These are phyloP conservation scores for Nectriaceae sp. DNA, from an alignment of 2,329 filamentous ascomycete species.

Conservation along the genomic window DNA sequence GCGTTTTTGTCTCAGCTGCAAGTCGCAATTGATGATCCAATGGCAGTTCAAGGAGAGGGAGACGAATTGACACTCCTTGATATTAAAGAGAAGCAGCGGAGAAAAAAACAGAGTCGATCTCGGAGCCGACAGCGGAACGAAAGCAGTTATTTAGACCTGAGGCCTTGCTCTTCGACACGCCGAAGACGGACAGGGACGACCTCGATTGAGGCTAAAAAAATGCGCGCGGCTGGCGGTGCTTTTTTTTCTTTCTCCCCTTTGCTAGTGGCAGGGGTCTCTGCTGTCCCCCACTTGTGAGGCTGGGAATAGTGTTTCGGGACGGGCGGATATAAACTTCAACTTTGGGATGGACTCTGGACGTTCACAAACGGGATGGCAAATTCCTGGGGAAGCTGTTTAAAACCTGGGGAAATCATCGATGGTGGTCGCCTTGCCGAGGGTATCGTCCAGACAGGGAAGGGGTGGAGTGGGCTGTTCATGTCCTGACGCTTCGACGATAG, in stretches of 20 bases:
- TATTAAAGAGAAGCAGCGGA: not conserved
- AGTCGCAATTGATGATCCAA: not conserved
- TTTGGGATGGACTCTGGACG: not conserved
- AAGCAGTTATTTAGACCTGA: not conserved
- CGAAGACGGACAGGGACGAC: not conserved
- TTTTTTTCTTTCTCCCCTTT: not conserved
- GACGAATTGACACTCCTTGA: no score
- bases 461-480: not conserved
- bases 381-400: not conserved
- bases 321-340: no score
- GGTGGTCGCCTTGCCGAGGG: not conserved
- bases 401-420: not conserved
- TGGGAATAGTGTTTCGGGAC: no score
- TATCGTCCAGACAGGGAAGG: not conserved
- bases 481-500: not conserved
- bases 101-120: no score
- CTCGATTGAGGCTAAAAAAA: not conserved
- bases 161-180: not conserved
- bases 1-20: not conserved
- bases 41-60: not conserved
- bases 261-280: not conserved
- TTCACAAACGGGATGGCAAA: not conserved
- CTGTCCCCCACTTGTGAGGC: no score
- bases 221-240: not conserved
- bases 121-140: not conserved